These are phyloP conservation scores for Penicillium ucsense DNA, from an alignment of 495 filamentous ascomycete genomes.

Conservation along the genomic window DNA sequence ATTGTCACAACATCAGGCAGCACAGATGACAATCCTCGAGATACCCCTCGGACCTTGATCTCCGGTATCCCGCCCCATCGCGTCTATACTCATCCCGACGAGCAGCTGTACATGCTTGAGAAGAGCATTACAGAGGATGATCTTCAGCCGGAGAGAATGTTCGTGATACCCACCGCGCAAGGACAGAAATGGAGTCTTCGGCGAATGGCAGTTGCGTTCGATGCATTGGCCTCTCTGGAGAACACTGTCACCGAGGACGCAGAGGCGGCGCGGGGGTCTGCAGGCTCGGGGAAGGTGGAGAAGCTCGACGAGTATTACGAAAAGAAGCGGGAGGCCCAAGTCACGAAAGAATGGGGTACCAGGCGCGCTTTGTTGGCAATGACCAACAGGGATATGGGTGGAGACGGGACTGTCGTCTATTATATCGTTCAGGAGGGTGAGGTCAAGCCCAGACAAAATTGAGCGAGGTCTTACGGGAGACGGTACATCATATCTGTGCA, in stretches of 20 bases:
- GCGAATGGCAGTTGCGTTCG: constrained; percentile 71
- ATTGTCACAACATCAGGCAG: constrained; percentile 20
- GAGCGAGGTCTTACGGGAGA: not conserved
- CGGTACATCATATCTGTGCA: not conserved
- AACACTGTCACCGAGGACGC: not conserved
- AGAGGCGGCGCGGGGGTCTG: not conserved
- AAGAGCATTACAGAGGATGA: constrained; percentile 36
- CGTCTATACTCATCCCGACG: constrained; percentile 87
- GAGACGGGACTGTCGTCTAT: constrained; percentile 90
- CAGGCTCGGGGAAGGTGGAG: constrained; percentile 17
- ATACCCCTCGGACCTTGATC: constrained; percentile 50
- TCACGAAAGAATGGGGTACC: constrained; percentile 30
- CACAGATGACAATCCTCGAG: constrained; percentile 1
- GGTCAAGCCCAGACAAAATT: constrained; percentile 95
- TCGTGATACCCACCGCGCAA: constrained; percentile 77
- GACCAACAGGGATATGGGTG: constrained; percentile 47
- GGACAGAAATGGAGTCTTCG: constrained; percentile 74
- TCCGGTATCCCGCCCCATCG: constrained; percentile 80
- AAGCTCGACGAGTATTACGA: constrained; percentile 30
- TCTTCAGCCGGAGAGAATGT: constrained; percentile 55
- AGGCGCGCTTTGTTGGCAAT: constrained; percentile 79
- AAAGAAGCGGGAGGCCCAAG: constrained; percentile 21
- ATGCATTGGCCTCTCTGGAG: constrained; percentile 44
- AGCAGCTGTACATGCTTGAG: constrained; percentile 72
- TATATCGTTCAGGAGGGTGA: constrained; percentile 93